Percentiles rank a stretch among this genome's conserved stretches.
These are phyloP conservation scores for Colletotrichum higginsianum DNA, from an alignment of 2,329 filamentous ascomycete species.

Conservation along the genomic window DNA sequence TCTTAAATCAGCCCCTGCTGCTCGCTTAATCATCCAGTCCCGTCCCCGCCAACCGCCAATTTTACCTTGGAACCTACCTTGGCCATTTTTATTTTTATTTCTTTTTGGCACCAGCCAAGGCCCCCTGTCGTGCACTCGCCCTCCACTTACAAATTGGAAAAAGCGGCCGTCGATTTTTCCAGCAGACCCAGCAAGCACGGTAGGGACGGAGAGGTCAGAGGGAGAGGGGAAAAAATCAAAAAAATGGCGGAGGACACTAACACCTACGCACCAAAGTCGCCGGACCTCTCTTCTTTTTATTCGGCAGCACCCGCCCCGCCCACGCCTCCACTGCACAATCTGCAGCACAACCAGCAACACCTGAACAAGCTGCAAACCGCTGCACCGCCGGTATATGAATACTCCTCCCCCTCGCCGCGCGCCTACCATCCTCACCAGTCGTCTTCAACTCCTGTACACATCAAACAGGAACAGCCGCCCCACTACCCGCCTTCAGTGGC, in stretches of 20 bases:
- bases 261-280: constrained; percentile 71
- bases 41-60: constrained; percentile 18
- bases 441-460: constrained; percentile 41
- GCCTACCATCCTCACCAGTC: constrained; percentile 41
- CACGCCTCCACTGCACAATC: constrained; percentile 48
- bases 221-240: constrained; percentile 26
- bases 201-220: constrained; percentile 3
- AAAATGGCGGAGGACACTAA: constrained; percentile 65
- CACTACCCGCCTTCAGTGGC: constrained; percentile 43
- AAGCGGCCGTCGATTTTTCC: constrained; percentile 36
- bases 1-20: constrained; percentile 23
- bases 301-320: constrained; percentile 52
- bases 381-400: constrained; percentile 42
- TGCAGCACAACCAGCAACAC: constrained; percentile 46
- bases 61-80: constrained; percentile 16
- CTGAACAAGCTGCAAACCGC: constrained; percentile 36
- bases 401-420: constrained; percentile 39
- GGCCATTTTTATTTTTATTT: not conserved
- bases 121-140: constrained; percentile 24
- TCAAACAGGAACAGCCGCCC: constrained; percentile 42
- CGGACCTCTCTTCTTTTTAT: constrained; percentile 72
- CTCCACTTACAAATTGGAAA: constrained; percentile 31
- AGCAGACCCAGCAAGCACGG: constrained; percentile 26
- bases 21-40: constrained; percentile 40
- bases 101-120: constrained; percentile 26